Percentiles rank a stretch among this genome's conserved stretches.
These are phyloP conservation scores for sorghum (Sorghum bicolor) DNA, from an alignment of 176 grass and related monocot genomes.

Conservation along the genomic window Sorghum_bicolor_NCBIv3 NC_012873.2:64273001-64273500, in stretches of 20 bases:
- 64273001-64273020: not conserved
- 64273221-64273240: not conserved
- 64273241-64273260: not conserved
- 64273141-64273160: slow-evolving; percentile 10
- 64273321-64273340: not conserved
- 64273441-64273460: not conserved
- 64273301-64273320: not conserved
- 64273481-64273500: not conserved
- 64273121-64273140: not conserved
- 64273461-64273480: not conserved
- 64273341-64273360: not conserved
- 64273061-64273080: not conserved
- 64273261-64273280: not conserved
- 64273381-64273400: not conserved
- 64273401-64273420: not conserved
- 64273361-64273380: not conserved
- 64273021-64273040: not conserved
- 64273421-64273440: not conserved
- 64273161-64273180: not conserved
- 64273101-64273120: not conserved
- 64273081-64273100: not conserved
- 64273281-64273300: not conserved
- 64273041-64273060: not conserved
- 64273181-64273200: slow-evolving; percentile 12
- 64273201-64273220: not conserved